Evolutionary conservation across 2,329 filamentous ascomycete genomes (phyloP).

Genomic region (Calonectria pauciramosa): DNA sequence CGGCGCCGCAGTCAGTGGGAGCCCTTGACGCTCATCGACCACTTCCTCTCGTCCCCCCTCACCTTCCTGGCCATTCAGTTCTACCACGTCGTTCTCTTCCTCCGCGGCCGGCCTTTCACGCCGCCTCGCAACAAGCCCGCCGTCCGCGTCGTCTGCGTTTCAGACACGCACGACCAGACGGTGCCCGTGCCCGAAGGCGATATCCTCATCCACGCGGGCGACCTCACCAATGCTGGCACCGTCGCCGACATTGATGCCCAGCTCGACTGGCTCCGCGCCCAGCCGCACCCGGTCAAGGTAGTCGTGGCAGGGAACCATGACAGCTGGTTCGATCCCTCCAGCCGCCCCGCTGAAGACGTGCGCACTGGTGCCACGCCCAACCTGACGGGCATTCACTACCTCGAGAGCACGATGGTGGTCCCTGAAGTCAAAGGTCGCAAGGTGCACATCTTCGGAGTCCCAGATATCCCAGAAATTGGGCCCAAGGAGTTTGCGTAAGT

Average conservation of each 20-base stretch:
- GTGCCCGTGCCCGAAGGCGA: constrained; percentile 80
- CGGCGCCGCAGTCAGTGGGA: constrained; percentile 64
- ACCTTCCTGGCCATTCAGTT: constrained; percentile 72
- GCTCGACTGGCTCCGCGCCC: constrained; percentile 82
- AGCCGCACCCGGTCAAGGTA: constrained; percentile 85
- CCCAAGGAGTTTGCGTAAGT: constrained; percentile 73
- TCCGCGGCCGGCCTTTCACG: constrained; percentile 76
- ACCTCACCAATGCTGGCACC: constrained; percentile 82
- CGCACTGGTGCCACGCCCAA: constrained; percentile 67
- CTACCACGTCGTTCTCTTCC: constrained; percentile 74
- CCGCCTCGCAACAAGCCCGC: constrained; percentile 67
- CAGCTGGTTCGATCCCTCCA: constrained; percentile 81
- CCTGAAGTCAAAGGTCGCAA: constrained; percentile 73
- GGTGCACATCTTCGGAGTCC: constrained; percentile 79
- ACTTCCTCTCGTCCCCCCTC: constrained; percentile 77
- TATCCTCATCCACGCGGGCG: constrained; percentile 90
- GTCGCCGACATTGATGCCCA: constrained; percentile 82
- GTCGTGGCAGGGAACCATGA: constrained; percentile 93
- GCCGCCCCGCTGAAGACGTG: constrained; percentile 69
- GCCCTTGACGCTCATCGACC: constrained; percentile 68
- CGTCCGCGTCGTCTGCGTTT: constrained; percentile 87
- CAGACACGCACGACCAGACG: constrained; percentile 84
- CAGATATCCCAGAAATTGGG: constrained; percentile 84
- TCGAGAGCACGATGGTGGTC: constrained; percentile 77
- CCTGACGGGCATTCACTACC: constrained; percentile 79